Base-by-base conservation (phyloP, 179 eudicot genomes). In the Beta lomatogona region DNA sequence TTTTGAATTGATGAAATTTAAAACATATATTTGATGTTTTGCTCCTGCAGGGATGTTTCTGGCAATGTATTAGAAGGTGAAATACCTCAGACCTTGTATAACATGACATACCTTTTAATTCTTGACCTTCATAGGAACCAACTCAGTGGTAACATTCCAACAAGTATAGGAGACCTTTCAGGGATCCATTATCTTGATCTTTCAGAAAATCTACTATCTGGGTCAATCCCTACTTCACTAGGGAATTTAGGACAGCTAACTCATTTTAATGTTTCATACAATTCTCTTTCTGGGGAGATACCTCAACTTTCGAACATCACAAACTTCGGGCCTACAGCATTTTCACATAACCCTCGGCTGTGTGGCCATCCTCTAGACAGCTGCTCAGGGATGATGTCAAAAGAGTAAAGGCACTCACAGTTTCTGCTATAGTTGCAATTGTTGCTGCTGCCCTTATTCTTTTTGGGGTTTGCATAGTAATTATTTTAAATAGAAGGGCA, bases 1-100 rank as follows among this genome's bases (percentile, higher is more conserved):
- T 83, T 85, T 86, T 77, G 63, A 55, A 60, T 73, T 80, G 55
- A 81, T 77, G 50, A 16, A 74, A 65, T 31, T 77, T 81, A 83
- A 82, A 46, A 45, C 45, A 71, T 63, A 71, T 58, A 71, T 75
- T 10, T 73, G 79, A 79, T 83, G 75, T 85, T 82, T 89, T 55
- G 28, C 77, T 86, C 46, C 73, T 92, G 93, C 94, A 96, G 99
- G 93, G 94, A 96, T 85, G 83, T 96, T 81, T 94, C 97, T 31
- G 91, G 93, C 36, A 96, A 96, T 86, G 87, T 85, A 82, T 88
- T 96, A 79, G 86, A 86, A 46, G 98, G 96, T 78, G 92, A 88
- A 87, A 90, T 95, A 81, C 99, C 95, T 16, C 87, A 88, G 71
- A 88, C 88, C 66, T 87, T 95, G 36, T 84, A 89, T 83, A 92